These are phyloP conservation scores for Platanus orientalis DNA, from an alignment of 164 flowering plant genomes.

Conservation along the genomic window DNA sequence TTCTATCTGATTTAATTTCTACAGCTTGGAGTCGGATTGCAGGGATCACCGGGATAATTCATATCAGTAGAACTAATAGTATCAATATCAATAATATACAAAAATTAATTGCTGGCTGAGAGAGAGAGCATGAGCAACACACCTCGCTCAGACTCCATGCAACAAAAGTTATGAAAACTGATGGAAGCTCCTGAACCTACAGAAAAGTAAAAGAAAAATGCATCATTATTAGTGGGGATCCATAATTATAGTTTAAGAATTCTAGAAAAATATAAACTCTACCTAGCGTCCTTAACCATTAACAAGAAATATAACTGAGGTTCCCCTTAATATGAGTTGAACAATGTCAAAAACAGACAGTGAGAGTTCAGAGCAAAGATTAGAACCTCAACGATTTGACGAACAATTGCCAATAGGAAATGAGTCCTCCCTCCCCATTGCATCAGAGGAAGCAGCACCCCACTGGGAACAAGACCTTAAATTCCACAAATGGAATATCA, in stretches of 20 bases:
- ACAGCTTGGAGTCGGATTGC: too few species aligned
- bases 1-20: too few species aligned
- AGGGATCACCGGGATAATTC: too few species aligned
- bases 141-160: constrained; percentile 86
- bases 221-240: not conserved
- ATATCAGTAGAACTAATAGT: too few species aligned
- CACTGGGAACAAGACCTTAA: constrained; percentile 72
- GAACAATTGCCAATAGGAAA: constrained; percentile 55
- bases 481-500: constrained; percentile 3
- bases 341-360: too few species aligned
- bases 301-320: too few species aligned
- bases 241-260: not conserved
- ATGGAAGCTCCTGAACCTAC: constrained; percentile 68
- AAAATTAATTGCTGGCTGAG: too few species aligned
- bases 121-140: constrained; percentile 13
- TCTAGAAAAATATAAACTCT: not conserved
- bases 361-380: not conserved
- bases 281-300: too few species aligned
- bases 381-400: constrained; percentile 49
- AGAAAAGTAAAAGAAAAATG: constrained; percentile 7
- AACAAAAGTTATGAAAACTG: constrained; percentile 66
- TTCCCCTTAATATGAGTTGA: too few species aligned
- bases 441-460: constrained; percentile 59
- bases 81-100: too few species aligned
- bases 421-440: constrained; percentile 88